Base-by-base conservation (phyloP, 2,329 filamentous ascomycete species). In the Ustilaginoidea virens region DNA sequence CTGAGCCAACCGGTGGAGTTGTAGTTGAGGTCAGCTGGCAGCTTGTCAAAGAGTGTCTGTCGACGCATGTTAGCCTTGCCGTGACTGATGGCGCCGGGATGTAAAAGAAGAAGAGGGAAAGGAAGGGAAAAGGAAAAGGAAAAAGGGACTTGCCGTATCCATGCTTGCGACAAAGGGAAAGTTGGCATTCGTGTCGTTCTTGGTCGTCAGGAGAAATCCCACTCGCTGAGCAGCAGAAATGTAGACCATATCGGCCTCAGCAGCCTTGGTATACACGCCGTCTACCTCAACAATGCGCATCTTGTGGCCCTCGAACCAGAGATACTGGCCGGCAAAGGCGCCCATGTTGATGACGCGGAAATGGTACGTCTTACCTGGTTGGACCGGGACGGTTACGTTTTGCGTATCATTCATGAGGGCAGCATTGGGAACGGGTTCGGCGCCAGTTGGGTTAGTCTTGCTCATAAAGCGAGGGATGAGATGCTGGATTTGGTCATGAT, bases 221-320 rank as follows among this genome's bases (percentile, higher is more conserved):
- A 60, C 70, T 27, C 79, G 66, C 49, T 85, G 80, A 0, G 74
- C 79, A 8, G 73, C 66, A 9, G 69, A 57, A 7, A 85, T 42
- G 38, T 81, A 81, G 9, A 83, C 60, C 58, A 67, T 67, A 15
- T 67, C 58, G 1, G 74, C 68, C 34, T 69, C 65, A 0, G 63
- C 53, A 1, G 62, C 60, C 34, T 80, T 61, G 1, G 66, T 72
- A 39, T 78, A 82, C 8, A 81, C 61, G 5, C 78, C 79, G 44
- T 83, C 79, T 1, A 82, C 69, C 47, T 82, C 78, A 19, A 83
- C 64, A 31, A 83, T 72, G 17, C 60, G 66, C 53, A 83, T 70
- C 18, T 66, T 74, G 40, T 75, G 71, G 12, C 63, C 69, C 44
- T 77, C 72, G 30, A 78, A 68, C 70, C 71, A 77, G 26, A 78